Evolutionary conservation across 31 red algal genomes (phyloP), one percentile per base, ranked within the genome.

Genomic region (Odonthalia washingtoniensis): DNA sequence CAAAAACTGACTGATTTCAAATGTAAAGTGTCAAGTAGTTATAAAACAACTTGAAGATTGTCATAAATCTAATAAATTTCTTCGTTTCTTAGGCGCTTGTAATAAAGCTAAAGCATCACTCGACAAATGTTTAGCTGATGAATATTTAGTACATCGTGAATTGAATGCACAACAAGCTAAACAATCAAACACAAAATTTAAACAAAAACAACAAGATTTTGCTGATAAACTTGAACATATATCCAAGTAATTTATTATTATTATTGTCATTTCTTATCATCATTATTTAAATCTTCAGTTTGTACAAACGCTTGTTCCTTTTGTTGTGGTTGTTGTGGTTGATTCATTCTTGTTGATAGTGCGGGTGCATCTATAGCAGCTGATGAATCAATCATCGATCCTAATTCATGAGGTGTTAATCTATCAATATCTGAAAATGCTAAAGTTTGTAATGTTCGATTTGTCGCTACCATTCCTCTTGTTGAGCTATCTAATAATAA

Each of bases 91-190:
- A 16, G 94, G 94, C 6, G 78, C 69, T 0, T 96, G 94, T 65
- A 96, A 96, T 65, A 67, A 78, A 5, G 89, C 78, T 40, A 96
- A 96, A 72, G 66, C 68, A 0, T 78, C 78, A 0, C 85, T 96
- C 1, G 94, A 96, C 78, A 83, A 88, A 42, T 96, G 94, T 73
- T 78, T 96, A 5, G 86, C 84, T 14, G 78, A 91, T 31, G 84
- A 96, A 73, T 91, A 91, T 40, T 80, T 96, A 37, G 83, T 96
- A 21, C 72, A 70, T 1, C 84, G 94, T 14, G 94, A 91, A 74
- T 53, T 96, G 60, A 96, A 96, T 65, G 85, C 85, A 24, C 68
- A 80, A 38, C 84, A 91, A 44, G 66, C 89, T 26, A 69, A 83
- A 31, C 49, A 53, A 36, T 27, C 53, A 44, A 80, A 85, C 73